A percentile compares a stretch with the other conserved stretches of the same genome.
Evolutionary conservation across 306 rosid species (phyloP).

Genomic region (Pachyrhizus erosus): DNA sequence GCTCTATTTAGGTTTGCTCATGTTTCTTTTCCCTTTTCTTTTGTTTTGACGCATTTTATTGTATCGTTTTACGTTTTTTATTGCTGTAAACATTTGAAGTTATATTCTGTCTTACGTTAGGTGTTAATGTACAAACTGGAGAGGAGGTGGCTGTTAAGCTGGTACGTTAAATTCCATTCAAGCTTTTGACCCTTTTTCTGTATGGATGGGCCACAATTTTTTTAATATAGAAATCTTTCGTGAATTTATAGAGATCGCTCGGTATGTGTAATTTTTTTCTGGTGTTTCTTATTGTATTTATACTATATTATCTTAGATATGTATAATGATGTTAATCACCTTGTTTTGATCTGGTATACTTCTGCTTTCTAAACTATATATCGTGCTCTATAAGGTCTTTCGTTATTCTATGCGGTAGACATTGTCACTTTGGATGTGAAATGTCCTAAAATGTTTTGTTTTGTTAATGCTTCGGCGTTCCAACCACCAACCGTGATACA

Average conservation of each 20-base stretch:
- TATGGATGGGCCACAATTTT: conserved; percentile 24
- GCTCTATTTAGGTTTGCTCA: conserved; percentile 79
- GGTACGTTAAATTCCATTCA: conserved; percentile 62
- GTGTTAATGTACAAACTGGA: conserved; percentile 89
- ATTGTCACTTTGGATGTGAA: conserved; percentile 12
- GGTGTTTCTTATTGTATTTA: not conserved
- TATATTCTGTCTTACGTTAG: conserved; percentile 53
- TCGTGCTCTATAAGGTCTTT: not conserved
- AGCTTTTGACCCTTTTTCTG: conserved; percentile 1
- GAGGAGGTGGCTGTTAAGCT: conserved; percentile 99
- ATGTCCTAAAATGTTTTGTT: not conserved
- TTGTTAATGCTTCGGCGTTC: not conserved
- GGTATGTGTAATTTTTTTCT: not conserved
- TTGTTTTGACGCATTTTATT: conserved; percentile 8
- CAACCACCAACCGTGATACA: conserved; percentile 16
- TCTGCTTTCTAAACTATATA: not conserved
- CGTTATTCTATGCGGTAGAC: conserved; percentile 16
- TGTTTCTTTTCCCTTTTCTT: not conserved
- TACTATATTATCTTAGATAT: not conserved
- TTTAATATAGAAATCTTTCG: conserved; percentile 5
- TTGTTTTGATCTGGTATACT: not conserved
- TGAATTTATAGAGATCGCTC: conserved; percentile 16
- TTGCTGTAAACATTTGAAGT: conserved; percentile 15
- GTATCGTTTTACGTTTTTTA: not conserved
- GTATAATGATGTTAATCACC: not conserved